Base-by-base conservation (phyloP, 805 yeast species). In the Yamadazyma takamatsuzukensis region DNA sequence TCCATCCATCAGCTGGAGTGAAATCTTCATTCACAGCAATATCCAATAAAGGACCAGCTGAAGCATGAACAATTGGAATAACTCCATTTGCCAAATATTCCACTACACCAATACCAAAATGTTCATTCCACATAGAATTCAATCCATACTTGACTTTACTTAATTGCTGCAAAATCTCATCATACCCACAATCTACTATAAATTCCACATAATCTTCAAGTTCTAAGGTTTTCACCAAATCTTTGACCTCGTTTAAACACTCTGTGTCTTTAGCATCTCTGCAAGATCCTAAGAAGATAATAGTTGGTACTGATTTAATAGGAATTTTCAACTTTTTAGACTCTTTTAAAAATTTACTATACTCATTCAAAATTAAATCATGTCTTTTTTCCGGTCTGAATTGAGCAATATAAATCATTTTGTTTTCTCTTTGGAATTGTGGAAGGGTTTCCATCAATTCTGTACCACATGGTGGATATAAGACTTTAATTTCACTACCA, bases 71-170 rank as follows among this genome's bases (percentile, higher is more conserved):
- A 2, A 93, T 62, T 1, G 98, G 97, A 12, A 93, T 76, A 17
- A 83, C 70, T 0, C 97, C 97, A 34, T 83, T 74, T 2, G 90
- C 80, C 62, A 84, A 68, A 53, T 88, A 86, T 57, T 93, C 99
- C 6, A 93, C 98, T 4, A 93, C 90, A 1, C 96, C 90, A 49
- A 93, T 93, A 13, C 99, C 99, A 56, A 93, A 93, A 63, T 93
- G 99, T 64, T 93, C 99, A 59, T 93, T 93, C 98, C 98, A 93
- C 99, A 93, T 93, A 18, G 95, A 88, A 50, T 93, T 90, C 24
- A 93, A 65, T 4, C 98, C 98, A 49, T 76, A 78, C 16, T 78
- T 74, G 3, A 87, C 74, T 10, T 56, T 61, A 9, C 62, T 47
- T 21, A 94, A 64, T 33, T 75, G 69, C 18, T 60, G 50, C 32